Evolutionary conservation across 176 grass and related monocot species (phyloP).

Genomic region (Rhipidocladum racemiflorum): DNA sequence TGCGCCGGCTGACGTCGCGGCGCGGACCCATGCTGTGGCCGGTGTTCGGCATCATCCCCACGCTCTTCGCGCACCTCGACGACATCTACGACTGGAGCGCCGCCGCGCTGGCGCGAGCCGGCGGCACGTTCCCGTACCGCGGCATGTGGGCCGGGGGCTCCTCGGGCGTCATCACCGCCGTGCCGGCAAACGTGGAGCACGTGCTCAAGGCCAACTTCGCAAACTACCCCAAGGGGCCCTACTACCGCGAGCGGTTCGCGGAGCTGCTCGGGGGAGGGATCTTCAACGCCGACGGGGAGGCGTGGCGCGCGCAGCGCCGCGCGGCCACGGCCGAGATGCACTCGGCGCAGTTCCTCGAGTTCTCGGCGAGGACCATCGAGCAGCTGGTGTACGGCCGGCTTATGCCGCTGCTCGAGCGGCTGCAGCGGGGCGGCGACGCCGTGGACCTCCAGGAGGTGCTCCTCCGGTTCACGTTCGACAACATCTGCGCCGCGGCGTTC

Average conservation of each 20-base stretch:
- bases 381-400: conserved; percentile 44
- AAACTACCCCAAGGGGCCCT: conserved; percentile 85
- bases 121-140: conserved; percentile 80
- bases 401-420: conserved; percentile 37
- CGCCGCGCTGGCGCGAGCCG: conserved; percentile 11
- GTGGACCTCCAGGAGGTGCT: conserved; percentile 84
- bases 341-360: conserved; percentile 57
- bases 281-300: conserved; percentile 74
- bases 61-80: conserved; percentile 47
- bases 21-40: conserved; percentile 77
- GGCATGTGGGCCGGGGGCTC: conserved; percentile 64
- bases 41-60: conserved; percentile 60
- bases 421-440: not conserved
- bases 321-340: conserved; percentile 78
- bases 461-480: conserved; percentile 87
- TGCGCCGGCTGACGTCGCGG: conserved; percentile 23
- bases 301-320: conserved; percentile 69
- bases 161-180: conserved; percentile 53
- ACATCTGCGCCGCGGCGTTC: conserved; percentile 77
- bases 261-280: conserved; percentile 88
- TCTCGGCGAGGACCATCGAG: conserved; percentile 47
- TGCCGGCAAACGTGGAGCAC: conserved; percentile 77
- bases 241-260: conserved; percentile 76
- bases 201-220: conserved; percentile 63
- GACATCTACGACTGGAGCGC: conserved; percentile 64